phyloP scores from a whole-genome alignment of 148 eudicot genomes.

The Gaultheria prostrata region DNA sequence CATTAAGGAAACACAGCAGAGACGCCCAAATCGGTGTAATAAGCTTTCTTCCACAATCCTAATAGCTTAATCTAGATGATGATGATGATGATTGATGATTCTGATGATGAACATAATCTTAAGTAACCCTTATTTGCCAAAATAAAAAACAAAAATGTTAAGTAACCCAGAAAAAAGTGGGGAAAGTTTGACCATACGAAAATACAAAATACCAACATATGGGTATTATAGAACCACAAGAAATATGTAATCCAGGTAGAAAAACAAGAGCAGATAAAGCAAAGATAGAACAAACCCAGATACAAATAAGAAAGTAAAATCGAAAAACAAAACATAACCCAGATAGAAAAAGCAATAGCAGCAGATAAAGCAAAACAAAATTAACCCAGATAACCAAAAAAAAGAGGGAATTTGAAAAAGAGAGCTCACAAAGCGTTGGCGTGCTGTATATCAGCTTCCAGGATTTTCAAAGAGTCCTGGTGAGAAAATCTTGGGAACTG shows the following conservation, averaged over 20 bases:
- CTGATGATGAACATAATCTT: not conserved
- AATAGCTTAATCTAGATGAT: not conserved
- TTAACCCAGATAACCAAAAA: not conserved
- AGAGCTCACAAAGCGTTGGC: constrained; percentile 74
- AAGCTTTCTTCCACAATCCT: not conserved
- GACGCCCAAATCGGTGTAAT: not conserved
- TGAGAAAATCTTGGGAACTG: constrained; percentile 59
- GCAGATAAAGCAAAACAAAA: not conserved
- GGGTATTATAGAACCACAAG: not conserved
- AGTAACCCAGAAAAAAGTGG: not conserved
- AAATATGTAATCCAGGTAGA: not conserved
- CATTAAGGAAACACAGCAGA: not conserved
- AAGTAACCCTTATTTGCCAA: no score
- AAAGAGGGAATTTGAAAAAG: not conserved
- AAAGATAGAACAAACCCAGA: not conserved
- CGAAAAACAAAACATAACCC: not conserved
- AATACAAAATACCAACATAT: not conserved
- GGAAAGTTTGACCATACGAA: not conserved
- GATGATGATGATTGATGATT: not conserved
- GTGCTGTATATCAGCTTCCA: constrained; percentile 85
- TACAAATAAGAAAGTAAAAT: not conserved
- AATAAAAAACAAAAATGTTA: no score
- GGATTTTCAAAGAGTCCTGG: constrained; percentile 58
- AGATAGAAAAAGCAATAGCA: not conserved
- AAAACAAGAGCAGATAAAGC: not conserved